Conservation (phyloP, 805 yeast genomes). For the Lipomyces chichibuensis region DNA sequence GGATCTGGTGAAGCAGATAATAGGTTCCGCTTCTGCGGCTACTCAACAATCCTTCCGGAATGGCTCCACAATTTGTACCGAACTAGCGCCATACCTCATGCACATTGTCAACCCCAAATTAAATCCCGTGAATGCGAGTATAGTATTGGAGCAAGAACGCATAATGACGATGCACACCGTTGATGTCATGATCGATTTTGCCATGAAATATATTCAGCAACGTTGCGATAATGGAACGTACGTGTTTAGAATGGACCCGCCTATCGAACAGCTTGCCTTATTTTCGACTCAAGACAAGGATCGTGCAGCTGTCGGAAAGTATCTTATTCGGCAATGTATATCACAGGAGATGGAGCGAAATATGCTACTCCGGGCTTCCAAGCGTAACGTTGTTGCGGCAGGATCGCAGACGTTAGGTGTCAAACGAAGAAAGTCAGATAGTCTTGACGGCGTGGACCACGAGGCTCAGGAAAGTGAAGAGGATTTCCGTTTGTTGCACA, state of each 20-base stretch:
- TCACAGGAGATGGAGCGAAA: conserved; percentile 16
- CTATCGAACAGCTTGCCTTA: conserved; percentile 41
- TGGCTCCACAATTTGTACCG: conserved; percentile 34
- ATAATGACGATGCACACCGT: conserved; percentile 31
- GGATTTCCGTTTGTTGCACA: not conserved
- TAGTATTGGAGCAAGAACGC: conserved; percentile 11
- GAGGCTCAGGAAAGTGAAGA: not conserved
- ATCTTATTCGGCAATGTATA: conserved; percentile 21
- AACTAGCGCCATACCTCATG: conserved; percentile 43
- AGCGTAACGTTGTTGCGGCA: not conserved
- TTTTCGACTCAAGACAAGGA: conserved; percentile 19
- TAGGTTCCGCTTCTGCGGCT: conserved; percentile 31
- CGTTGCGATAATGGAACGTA: conserved; percentile 41
- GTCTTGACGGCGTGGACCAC: not conserved
- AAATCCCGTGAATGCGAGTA: conserved; percentile 33
- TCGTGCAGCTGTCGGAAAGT: conserved; percentile 25
- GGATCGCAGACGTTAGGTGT: not conserved
- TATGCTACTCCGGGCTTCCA: not conserved
- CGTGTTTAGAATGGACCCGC: conserved; percentile 44
- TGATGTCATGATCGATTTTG: conserved; percentile 37
- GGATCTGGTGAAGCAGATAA: conserved; percentile 42
- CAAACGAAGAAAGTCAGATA: not conserved
- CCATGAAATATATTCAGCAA: conserved; percentile 37
- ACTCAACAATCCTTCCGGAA: conserved; percentile 28
- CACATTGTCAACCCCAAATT: conserved; percentile 39